phyloP scores from a whole-genome alignment of 176 grass and related monocot species.

The Neostapfia colusana region DNA sequence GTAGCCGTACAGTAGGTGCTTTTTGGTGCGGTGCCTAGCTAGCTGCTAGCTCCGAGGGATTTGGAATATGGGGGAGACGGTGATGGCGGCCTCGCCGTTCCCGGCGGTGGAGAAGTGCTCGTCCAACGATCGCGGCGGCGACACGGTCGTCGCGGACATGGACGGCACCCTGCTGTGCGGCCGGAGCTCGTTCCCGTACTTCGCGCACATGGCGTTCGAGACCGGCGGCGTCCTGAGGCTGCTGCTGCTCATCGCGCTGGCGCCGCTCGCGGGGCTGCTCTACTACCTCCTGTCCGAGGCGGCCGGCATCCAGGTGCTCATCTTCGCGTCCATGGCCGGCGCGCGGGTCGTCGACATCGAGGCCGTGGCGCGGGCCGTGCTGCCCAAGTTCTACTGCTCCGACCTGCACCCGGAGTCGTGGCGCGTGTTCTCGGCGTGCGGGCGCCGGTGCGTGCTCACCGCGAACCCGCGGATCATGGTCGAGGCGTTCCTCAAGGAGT shows the following conservation, averaged over 20 bases:
- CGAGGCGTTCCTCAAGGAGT: conserved; percentile 76
- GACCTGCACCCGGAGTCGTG: conserved; percentile 80
- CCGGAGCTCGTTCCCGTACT: conserved; percentile 79
- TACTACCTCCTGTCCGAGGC: conserved; percentile 78
- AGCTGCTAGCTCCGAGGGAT: neutral
- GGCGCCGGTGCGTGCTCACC: conserved; percentile 70
- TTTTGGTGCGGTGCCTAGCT: neutral
- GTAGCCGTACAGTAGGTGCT: neutral
- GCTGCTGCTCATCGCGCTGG: conserved; percentile 43
- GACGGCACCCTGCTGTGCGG: conserved; percentile 70
- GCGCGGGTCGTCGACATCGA: conserved; percentile 48
- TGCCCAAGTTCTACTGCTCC: conserved; percentile 75
- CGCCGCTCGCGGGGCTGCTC: conserved; percentile 56
- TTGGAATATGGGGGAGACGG: conserved; percentile 13
- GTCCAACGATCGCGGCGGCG: conserved; percentile 44
- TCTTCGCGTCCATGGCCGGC: conserved; percentile 65
- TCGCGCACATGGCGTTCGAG: conserved; percentile 75
- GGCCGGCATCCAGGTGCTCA: conserved; percentile 68
- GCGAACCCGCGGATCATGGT: conserved; percentile 82
- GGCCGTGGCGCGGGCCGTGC: conserved; percentile 68
- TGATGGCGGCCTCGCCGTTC: conserved; percentile 46
- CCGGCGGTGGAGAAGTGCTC: conserved; percentile 64
- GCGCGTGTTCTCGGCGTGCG: conserved; percentile 74
- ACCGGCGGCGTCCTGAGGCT: conserved; percentile 55
- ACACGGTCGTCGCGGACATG: conserved; percentile 72